phyloP scores from a whole-genome alignment of 108 stramenopile genomes.

The Chaetoceros tenuissimus region DNA sequence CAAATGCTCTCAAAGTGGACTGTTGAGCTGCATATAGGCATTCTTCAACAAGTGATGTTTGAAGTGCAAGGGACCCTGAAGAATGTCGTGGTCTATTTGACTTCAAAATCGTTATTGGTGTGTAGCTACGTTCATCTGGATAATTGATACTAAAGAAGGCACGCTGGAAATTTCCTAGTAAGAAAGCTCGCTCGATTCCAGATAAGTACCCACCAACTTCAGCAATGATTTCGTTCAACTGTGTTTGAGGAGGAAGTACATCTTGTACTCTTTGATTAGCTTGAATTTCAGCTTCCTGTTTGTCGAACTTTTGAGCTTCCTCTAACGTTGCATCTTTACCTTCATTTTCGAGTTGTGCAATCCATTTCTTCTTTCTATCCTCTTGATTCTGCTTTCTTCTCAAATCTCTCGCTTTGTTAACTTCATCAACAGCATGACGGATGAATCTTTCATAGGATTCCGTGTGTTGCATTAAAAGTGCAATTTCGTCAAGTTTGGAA shows the following conservation, averaged over 20 bases:
- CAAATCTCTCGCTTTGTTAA: constrained; percentile 59
- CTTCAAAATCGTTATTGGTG: constrained; percentile 13
- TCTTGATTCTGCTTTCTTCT: constrained; percentile 41
- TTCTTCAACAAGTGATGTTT: constrained; percentile 76
- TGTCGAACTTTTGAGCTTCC: constrained; percentile 23
- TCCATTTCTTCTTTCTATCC: constrained; percentile 29
- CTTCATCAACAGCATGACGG: constrained; percentile 67
- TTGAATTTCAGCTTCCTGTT: constrained; percentile 31
- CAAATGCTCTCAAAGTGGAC: constrained; percentile 70
- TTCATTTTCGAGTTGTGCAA: constrained; percentile 5
- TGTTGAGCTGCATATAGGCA: constrained; percentile 75
- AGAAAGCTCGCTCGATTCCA: constrained; percentile 62
- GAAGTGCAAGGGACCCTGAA: constrained; percentile 2
- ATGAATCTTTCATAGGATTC: constrained; percentile 89
- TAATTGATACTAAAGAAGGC: constrained; percentile 43
- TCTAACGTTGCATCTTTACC: constrained; percentile 16
- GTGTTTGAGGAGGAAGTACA: constrained; percentile 51
- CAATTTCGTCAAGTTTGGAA: constrained; percentile 83
- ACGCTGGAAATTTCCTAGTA: constrained; percentile 79
- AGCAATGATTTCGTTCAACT: constrained; percentile 56
- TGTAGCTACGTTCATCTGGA: constrained; percentile 26
- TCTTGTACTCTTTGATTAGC: not conserved
- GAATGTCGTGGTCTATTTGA: not conserved
- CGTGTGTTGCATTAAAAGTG: constrained; percentile 81
- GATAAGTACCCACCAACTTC: constrained; percentile 79